Evolutionary conservation across 2,329 filamentous ascomycete genomes (phyloP).

Genomic region (Colletotrichum sublineola): DNA sequence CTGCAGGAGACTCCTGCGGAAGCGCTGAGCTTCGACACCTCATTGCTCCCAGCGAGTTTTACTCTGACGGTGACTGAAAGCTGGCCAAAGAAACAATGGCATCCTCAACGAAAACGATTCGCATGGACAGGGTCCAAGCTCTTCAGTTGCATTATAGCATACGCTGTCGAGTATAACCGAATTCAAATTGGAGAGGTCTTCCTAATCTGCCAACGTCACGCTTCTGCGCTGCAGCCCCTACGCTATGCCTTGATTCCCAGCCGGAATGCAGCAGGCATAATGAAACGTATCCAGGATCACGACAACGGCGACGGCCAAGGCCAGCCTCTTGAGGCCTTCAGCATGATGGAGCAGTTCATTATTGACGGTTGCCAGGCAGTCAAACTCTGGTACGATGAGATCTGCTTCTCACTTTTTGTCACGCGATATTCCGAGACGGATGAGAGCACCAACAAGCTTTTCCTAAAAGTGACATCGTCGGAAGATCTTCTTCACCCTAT

Average conservation of each 20-base stretch:
- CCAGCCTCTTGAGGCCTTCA: not conserved
- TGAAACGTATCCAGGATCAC: not conserved
- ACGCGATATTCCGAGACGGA: slow-evolving; percentile 13
- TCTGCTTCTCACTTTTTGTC: slow-evolving; percentile 11
- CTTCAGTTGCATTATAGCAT: not conserved
- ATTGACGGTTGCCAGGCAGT: slow-evolving; percentile 16
- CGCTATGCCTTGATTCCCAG: slow-evolving; percentile 16
- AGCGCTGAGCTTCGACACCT: slow-evolving; percentile 4
- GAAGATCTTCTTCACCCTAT: slow-evolving; percentile 8
- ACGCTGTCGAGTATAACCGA: not conserved
- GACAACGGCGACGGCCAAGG: not conserved
- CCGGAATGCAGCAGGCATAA: not conserved
- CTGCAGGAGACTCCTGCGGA: slow-evolving; percentile 1
- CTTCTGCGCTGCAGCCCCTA: slow-evolving; percentile 9
- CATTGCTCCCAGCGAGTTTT: not conserved
- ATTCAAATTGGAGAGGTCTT: not conserved
- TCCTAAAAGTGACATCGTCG: not conserved
- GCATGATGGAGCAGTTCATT: slow-evolving; percentile 16
- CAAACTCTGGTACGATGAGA: not conserved
- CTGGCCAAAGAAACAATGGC: slow-evolving; percentile 10
- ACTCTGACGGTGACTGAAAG: not conserved
- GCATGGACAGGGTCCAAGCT: not conserved
- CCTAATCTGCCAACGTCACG: slow-evolving; percentile 14
- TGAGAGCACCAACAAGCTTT: not conserved
- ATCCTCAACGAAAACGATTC: not conserved